phyloP scores from a whole-genome alignment of 345 rosid genomes.

The Dipteronia dyeriana region DNA sequence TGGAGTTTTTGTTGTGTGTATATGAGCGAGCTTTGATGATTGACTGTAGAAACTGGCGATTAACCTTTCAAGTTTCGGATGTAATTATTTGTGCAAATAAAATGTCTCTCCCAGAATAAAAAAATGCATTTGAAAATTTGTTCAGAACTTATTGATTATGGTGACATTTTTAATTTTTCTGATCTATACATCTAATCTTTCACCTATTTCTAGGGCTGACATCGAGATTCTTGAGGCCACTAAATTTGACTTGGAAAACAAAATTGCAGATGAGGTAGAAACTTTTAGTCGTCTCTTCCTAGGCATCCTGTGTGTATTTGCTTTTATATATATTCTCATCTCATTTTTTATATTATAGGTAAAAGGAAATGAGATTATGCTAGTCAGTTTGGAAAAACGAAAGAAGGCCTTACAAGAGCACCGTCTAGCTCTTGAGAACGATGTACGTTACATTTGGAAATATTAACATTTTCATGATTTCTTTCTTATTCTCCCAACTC shows the following conservation, averaged over 20 bases:
- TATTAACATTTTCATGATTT: neutral
- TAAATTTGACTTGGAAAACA: slow-evolving; percentile 63
- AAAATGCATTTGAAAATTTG: neutral
- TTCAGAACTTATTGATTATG: neutral
- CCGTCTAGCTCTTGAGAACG: slow-evolving; percentile 73
- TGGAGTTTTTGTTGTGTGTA: neutral
- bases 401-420: slow-evolving; percentile 64
- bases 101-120: neutral
- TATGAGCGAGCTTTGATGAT: neutral
- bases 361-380: slow-evolving; percentile 59
- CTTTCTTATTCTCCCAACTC: neutral
- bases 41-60: neutral
- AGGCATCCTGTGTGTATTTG: slow-evolving; percentile 6
- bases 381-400: slow-evolving; percentile 58
- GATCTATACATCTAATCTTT: slow-evolving; percentile 12
- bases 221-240: slow-evolving; percentile 68
- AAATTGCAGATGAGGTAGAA: slow-evolving; percentile 71
- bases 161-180: slow-evolving; percentile 9
- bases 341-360: slow-evolving; percentile 44
- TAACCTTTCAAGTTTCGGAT: neutral
- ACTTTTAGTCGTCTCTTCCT: slow-evolving; percentile 5
- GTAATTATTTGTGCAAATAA: neutral
- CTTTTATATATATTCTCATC: neutral
- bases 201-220: slow-evolving; percentile 48
- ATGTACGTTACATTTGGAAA: slow-evolving; percentile 46